Percentiles rank a stretch among this genome's conserved stretches.
Evolutionary conservation across 768 basidiomycete species (phyloP).

Genomic region (Calocera viscosa): DNA sequence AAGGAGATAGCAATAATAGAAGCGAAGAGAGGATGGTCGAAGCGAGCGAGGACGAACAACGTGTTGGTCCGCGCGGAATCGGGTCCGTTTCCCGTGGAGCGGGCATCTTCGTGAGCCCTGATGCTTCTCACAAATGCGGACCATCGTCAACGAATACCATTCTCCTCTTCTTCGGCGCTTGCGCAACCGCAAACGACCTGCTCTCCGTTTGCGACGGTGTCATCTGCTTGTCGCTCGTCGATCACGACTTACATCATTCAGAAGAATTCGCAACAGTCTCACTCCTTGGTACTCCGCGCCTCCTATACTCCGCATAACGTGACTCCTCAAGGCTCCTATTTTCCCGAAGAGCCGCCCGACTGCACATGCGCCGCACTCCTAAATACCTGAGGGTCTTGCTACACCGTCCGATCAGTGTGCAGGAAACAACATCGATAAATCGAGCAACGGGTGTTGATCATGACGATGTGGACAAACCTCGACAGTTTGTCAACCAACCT

Average conservation of each 20-base stretch:
- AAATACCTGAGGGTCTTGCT: no score
- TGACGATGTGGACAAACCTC: not conserved
- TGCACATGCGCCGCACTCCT: not conserved
- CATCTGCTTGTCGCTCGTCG: not conserved
- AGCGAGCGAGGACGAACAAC: not conserved
- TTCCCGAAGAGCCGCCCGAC: not conserved
- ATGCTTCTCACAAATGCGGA: not conserved
- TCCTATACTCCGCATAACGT: not conserved
- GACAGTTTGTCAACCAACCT: not conserved
- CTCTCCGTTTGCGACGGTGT: not conserved
- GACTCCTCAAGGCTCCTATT: not conserved
- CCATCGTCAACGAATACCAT: not conserved
- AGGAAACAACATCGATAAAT: not conserved
- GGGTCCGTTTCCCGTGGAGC: not conserved
- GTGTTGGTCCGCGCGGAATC: not conserved
- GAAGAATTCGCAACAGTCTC: not conserved
- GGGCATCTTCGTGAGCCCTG: not conserved
- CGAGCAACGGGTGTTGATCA: not conserved
- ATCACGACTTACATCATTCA: not conserved
- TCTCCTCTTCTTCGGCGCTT: not conserved
- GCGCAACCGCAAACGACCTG: not conserved
- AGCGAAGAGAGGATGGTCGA: not conserved
- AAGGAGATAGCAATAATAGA: not conserved
- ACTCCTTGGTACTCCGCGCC: not conserved
- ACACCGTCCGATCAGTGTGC: not conserved